Percentiles rank a stretch among this genome's conserved stretches.
phyloP scores from a whole-genome alignment of 345 rosid genomes.

The Eucalyptus curtisii region DNA sequence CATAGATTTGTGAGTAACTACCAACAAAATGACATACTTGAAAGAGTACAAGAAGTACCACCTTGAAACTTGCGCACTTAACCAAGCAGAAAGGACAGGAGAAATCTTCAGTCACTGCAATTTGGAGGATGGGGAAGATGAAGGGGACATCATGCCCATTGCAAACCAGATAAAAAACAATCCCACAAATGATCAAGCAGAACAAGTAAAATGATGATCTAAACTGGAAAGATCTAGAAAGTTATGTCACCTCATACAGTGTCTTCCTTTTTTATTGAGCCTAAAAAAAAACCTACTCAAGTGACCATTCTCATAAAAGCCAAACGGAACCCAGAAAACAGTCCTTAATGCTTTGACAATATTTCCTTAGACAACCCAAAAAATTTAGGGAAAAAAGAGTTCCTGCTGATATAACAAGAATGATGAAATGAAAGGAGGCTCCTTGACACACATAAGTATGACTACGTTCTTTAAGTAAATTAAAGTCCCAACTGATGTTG shows the following conservation, averaged over 20 bases:
- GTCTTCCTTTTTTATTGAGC: background rate
- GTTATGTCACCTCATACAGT: background rate
- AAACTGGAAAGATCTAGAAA: background rate
- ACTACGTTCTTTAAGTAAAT: background rate
- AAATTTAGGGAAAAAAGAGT: background rate
- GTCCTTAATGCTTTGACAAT: background rate
- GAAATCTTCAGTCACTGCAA: constrained; percentile 96
- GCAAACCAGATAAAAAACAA: background rate
- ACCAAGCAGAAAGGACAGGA: constrained; percentile 97
- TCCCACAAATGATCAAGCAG: background rate
- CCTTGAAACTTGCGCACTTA: constrained; percentile 96
- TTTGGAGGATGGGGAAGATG: background rate
- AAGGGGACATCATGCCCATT: background rate
- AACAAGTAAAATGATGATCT: background rate
- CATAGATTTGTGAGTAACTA: background rate
- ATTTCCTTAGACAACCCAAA: background rate
- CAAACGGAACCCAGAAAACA: background rate
- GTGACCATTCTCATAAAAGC: background rate
- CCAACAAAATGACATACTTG: background rate
- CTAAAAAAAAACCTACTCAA: background rate
- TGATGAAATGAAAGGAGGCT: background rate
- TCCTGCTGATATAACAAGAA: background rate
- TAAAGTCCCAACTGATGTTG: background rate
- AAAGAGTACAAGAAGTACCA: background rate
- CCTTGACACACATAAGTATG: background rate